Base-by-base conservation (phyloP, 495 filamentous ascomycete genomes). In the Neurospora terricola region DNA sequence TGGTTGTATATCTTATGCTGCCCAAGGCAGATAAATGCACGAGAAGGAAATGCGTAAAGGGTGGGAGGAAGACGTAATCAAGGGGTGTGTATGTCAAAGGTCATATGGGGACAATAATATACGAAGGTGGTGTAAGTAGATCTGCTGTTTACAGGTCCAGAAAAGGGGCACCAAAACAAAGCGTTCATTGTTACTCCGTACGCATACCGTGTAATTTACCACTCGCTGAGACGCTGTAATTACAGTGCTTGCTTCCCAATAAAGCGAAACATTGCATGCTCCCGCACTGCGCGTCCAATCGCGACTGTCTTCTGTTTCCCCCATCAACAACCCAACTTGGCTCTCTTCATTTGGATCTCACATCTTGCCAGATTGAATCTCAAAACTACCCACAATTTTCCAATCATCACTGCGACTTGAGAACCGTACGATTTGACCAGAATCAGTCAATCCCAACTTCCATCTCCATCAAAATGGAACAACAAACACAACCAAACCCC, bases 381-480 rank as follows among this genome's bases (percentile, higher is more conserved):
- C 54, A 16, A 34, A 62, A 34, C 27, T 16, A 62, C 6, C 9
- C 23, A 16, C 16, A 4, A 14, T 8, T 62, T 9, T 9, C 12
- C 10, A 27, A 6, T 12, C 11, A 54, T 23, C 45, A 5, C 1
- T 27, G 45, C 21, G 21, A 54, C 11, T 1, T 54, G 45, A 23
- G 10, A 4, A 54, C 9, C 11, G 4, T 12, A 4, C 4, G 10
- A 5, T 54, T 23, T 23, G 34, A 34, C 34, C 34, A 34, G 34
- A 5, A 48, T 21, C 9, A 48, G 43, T 48, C n/a, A 48, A 48
- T 21, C 9, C 10, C 21, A 11, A 54, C 10, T 7, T 5, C 14
- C 48, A 59, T 21, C 42, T 45, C 10, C 45, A 62, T 30, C 27
- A 75, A 72, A 72, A 83, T 83, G 81, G 81, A 83, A 11, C 75